Conservation (phyloP, 495 filamentous ascomycete genomes). For the Aspergillus cristatus region DNA sequence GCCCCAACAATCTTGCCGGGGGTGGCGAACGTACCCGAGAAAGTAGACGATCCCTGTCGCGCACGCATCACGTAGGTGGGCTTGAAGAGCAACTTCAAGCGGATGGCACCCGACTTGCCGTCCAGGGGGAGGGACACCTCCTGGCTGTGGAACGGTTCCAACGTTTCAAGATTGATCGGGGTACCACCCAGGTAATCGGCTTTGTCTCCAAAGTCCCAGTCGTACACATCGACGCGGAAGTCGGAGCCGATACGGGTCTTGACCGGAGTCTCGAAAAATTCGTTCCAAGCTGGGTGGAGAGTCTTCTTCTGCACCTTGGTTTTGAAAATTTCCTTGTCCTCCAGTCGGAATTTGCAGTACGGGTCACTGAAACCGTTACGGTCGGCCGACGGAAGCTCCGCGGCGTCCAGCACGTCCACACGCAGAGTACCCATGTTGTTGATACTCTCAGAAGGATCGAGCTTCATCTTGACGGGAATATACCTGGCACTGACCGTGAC, state of each 20-base stretch:
- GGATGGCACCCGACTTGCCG: slow-evolving; percentile 79
- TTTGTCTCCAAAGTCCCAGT: slow-evolving; percentile 92
- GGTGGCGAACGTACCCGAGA: slow-evolving; percentile 81
- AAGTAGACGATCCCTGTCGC: slow-evolving; percentile 84
- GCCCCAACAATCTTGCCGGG: slow-evolving; percentile 92
- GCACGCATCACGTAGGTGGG: slow-evolving; percentile 83
- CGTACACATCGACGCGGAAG: slow-evolving; percentile 76
- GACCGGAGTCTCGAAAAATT: slow-evolving; percentile 78
- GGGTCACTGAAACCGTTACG: slow-evolving; percentile 95
- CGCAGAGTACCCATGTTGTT: slow-evolving; percentile 95
- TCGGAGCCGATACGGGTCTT: slow-evolving; percentile 76
- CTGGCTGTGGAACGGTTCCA: slow-evolving; percentile 76
- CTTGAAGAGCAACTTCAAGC: slow-evolving; percentile 84
- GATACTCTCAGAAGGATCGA: slow-evolving; percentile 91
- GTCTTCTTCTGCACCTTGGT: slow-evolving; percentile 96
- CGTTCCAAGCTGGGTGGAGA: slow-evolving; percentile 88
- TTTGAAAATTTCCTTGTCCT: slow-evolving; percentile 81
- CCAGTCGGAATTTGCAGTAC: slow-evolving; percentile 88
- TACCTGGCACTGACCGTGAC: slow-evolving; percentile 89
- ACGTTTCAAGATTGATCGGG: slow-evolving; percentile 64
- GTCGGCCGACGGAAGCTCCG: slow-evolving; percentile 82
- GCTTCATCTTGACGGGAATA: slow-evolving; percentile 83
- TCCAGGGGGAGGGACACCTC: slow-evolving; percentile 69
- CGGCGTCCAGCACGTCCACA: slow-evolving; percentile 82
- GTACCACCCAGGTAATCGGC: slow-evolving; percentile 75